Conservation (phyloP, 148 eudicot genomes). For the Amaranthus hypochondriacus region DNA sequence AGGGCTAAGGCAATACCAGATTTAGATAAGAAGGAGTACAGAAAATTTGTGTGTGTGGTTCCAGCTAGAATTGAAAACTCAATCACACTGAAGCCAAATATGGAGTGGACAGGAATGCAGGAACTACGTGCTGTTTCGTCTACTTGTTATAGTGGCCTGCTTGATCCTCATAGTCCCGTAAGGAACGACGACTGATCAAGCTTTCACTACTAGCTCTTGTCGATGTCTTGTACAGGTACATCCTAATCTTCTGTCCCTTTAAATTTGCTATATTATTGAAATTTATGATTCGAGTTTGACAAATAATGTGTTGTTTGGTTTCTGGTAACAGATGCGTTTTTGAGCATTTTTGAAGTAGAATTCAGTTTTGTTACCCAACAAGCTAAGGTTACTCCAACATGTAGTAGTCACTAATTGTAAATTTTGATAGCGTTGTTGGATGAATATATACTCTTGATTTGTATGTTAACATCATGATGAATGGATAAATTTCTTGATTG, state of each 20-base stretch:
- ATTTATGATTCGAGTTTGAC: not conserved
- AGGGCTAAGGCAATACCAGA: conserved; percentile 74
- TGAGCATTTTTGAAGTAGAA: not conserved
- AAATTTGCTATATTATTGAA: too few species aligned
- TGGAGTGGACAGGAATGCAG: conserved; percentile 79
- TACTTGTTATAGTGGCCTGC: conserved; percentile 65
- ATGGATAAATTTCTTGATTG: too few species aligned
- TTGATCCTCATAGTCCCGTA: conserved; percentile 62
- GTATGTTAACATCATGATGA: too few species aligned
- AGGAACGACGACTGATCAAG: conserved; percentile 25
- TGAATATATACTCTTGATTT: too few species aligned
- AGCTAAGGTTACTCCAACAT: too few species aligned
- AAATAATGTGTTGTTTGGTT: not conserved
- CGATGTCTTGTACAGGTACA: conserved; percentile 17
- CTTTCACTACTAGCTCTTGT: not conserved
- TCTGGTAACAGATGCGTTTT: conserved; percentile 7
- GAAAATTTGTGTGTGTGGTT: conserved; percentile 72
- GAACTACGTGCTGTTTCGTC: conserved; percentile 72
- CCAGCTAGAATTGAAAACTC: conserved; percentile 74
- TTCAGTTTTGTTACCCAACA: too few species aligned
- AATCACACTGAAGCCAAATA: conserved; percentile 68
- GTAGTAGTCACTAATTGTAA: too few species aligned
- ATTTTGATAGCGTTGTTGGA: too few species aligned
- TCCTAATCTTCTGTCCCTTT: not conserved
- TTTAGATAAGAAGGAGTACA: conserved; percentile 73